phyloP scores from a whole-genome alignment of 345 rosid species.

The Lepidium aucheri region DNA sequence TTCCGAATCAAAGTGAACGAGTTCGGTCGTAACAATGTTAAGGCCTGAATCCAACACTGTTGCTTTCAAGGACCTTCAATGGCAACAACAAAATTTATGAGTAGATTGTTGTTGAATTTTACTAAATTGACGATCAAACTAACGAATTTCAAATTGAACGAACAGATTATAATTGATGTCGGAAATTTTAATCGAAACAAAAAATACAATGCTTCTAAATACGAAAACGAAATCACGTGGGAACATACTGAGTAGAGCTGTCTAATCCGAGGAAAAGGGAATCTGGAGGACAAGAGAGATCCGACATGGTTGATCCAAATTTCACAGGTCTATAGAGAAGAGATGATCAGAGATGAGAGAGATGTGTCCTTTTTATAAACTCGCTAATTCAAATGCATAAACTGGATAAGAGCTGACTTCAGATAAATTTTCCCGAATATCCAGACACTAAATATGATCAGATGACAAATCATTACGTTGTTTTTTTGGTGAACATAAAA shows the following conservation, averaged over 20 bases:
- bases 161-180: background rate
- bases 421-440: background rate
- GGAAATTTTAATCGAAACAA: background rate
- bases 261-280: slow-evolving; percentile 88
- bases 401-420: background rate
- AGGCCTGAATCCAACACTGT: slow-evolving; percentile 72
- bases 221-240: background rate
- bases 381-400: background rate
- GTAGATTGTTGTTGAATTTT: background rate
- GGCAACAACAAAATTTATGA: background rate
- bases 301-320: slow-evolving; percentile 34
- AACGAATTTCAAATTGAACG: background rate
- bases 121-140: background rate
- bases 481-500: too few relatives aligned
- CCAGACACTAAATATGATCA: background rate
- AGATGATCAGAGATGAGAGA: background rate
- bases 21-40: slow-evolving; percentile 52
- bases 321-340: background rate
- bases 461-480: background rate
- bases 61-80: slow-evolving; percentile 84
- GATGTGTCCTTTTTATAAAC: background rate
- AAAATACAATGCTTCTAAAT: background rate
- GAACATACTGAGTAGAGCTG: slow-evolving; percentile 78
- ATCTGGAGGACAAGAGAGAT: slow-evolving; percentile 50
- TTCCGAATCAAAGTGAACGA: slow-evolving; percentile 73